phyloP scores from a whole-genome alignment of 495 filamentous ascomycete species.

The Pseudevernia furfuracea region DNA sequence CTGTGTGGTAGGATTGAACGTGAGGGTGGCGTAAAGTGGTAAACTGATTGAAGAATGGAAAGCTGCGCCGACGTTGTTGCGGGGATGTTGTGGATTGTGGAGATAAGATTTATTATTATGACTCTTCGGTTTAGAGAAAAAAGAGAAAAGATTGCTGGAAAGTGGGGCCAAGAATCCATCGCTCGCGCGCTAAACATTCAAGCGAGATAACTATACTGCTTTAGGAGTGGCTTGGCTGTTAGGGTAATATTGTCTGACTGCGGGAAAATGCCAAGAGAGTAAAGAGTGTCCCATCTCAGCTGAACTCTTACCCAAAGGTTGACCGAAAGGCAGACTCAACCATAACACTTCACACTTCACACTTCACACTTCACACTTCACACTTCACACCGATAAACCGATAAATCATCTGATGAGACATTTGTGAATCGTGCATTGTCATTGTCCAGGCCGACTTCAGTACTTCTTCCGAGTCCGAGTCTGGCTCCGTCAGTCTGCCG shows the following conservation, averaged over 20 bases:
- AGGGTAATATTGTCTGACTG: neutral
- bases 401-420: no score
- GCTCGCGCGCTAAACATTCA: neutral
- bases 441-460: no score
- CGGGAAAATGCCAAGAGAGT: neutral
- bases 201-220: neutral
- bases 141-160: neutral
- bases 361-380: no score
- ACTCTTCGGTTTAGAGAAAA: neutral
- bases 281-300: neutral
- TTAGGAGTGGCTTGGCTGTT: constrained; percentile 1
- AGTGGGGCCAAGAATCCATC: neutral
- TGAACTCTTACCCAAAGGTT: neutral
- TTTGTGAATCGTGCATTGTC: no score
- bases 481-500: neutral
- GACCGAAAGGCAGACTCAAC: neutral
- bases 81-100: neutral
- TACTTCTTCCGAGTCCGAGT: no score
- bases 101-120: no score
- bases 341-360: neutral
- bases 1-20: neutral
- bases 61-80: neutral
- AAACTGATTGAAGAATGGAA: neutral
- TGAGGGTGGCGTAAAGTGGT: neutral
- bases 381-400: neutral